Evolutionary conservation across 2,329 filamentous ascomycete species (phyloP), one percentile per base, ranked within the genome.

Genomic region (Penicillium sp.): DNA sequence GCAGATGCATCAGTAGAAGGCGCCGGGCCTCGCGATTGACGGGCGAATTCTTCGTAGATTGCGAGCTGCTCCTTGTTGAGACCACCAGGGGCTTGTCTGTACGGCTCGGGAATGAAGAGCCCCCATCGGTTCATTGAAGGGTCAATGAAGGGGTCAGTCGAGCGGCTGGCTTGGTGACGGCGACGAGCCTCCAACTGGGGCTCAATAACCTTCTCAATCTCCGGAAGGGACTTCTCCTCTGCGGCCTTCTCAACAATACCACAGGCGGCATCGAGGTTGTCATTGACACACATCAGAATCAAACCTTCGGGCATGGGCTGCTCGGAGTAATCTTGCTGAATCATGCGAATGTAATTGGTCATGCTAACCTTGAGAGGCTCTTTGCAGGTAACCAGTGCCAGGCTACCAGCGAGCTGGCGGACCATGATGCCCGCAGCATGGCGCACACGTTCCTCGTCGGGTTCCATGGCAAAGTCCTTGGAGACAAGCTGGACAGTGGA

Each of bases 281-380:
- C 93, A 72, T 97, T 99, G 57, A 99, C 93, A 74, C 95, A 97
- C 91, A 99, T 97, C 53, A 97, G 85, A 57, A 99, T 94, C 31
- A 94, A 90, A 6, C 94, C 94, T 75, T 99, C 94, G 0, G 94
- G 91, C 58, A 99, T 83, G 14, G 90, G 90, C 64, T 88, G 85
- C 49, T 86, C 82, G 2, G 81, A 82, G 39, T 84, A 77, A 47
- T 84, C 83, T 54, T 83, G 79, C 49, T 91, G 89, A 50, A 91
- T 86, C 36, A 96, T 83, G n/a, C 94, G 89, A 72, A 99, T 92
- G 70, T 97, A 96, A 75, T 97, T 99, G 50, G 90, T 95, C 74
- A 99, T 96, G 76, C 95, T 97, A 73, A 95, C 94, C 57, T 94
- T 87, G 14, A 99, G 81, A 14, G 94, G 94, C 72, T 99, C 94